Evolutionary conservation across 2,329 filamentous ascomycete genomes (phyloP).

Genomic region (Tolypocladium guangdongense): DNA sequence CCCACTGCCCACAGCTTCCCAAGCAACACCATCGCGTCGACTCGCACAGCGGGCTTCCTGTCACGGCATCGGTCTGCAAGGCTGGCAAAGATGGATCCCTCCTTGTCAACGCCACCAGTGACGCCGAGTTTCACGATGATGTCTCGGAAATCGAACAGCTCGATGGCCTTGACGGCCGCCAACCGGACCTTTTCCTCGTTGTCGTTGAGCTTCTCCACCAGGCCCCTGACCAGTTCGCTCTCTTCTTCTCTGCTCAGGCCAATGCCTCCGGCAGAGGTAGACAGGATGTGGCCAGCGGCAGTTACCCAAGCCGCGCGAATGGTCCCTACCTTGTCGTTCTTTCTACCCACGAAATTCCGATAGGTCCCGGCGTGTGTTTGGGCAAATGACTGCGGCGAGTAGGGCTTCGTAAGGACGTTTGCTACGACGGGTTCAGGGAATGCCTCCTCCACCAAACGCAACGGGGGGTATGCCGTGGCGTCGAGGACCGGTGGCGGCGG

Average conservation of each 20-base stretch:
- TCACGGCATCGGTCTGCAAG: constrained; percentile 85
- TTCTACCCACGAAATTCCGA: constrained; percentile 72
- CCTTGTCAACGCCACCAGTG: constrained; percentile 61
- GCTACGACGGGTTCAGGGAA: constrained; percentile 34
- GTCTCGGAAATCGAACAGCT: constrained; percentile 68
- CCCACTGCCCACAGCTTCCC: constrained; percentile 91
- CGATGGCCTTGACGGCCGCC: constrained; percentile 77
- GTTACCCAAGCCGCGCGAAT: constrained; percentile 83
- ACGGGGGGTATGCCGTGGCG: constrained; percentile 73
- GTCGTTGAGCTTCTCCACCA: constrained; percentile 76
- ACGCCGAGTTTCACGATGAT: constrained; percentile 73
- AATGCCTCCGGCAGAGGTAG: constrained; percentile 85
- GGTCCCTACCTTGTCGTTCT: constrained; percentile 72
- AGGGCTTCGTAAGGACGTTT: constrained; percentile 66
- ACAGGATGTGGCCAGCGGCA: constrained; percentile 71
- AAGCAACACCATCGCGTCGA: constrained; percentile 76
- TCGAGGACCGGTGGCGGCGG: constrained; percentile 64
- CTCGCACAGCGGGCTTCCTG: constrained; percentile 67
- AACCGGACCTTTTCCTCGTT: constrained; percentile 84
- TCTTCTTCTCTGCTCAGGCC: constrained; percentile 80
- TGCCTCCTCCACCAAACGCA: constrained; percentile 49
- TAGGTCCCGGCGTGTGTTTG: constrained; percentile 72
- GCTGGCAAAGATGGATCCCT: constrained; percentile 68
- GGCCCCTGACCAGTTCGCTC: constrained; percentile 56
- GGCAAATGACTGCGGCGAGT: constrained; percentile 81